These are phyloP conservation scores for Rhizopogon roseolus DNA, from an alignment of 768 basidiomycete species.

Conservation along the genomic window DNA sequence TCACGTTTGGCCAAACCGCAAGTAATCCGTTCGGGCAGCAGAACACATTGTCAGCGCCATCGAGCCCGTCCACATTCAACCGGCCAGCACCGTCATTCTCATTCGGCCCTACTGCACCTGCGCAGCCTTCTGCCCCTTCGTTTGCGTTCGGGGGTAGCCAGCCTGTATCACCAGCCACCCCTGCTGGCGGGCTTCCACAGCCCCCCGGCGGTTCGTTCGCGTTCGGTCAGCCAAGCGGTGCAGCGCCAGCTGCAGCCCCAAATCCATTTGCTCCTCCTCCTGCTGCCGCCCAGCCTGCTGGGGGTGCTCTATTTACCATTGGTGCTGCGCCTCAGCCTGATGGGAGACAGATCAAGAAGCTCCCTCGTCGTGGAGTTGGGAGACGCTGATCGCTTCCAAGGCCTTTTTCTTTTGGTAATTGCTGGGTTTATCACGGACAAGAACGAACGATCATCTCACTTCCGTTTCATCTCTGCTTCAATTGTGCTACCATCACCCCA, in stretches of 20 bases:
- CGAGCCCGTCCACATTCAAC: slow-evolving; percentile 55
- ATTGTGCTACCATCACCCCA: slow-evolving; percentile 9
- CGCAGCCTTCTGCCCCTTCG: slow-evolving; percentile 27
- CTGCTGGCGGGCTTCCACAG: slow-evolving; percentile 25
- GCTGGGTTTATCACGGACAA: neutral
- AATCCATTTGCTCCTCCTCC: slow-evolving; percentile 41
- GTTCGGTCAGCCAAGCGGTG: slow-evolving; percentile 34
- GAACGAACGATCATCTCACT: neutral
- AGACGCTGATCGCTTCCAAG: slow-evolving; percentile 15
- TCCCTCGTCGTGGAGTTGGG: slow-evolving; percentile 38
- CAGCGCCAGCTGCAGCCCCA: slow-evolving; percentile 34
- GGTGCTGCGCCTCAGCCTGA: slow-evolving; percentile 42
- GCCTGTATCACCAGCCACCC: slow-evolving; percentile 53
- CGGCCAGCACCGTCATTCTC: slow-evolving; percentile 39
- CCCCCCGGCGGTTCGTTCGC: slow-evolving; percentile 28
- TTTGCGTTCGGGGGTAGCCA: slow-evolving; percentile 55
- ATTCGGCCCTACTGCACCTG: slow-evolving; percentile 38
- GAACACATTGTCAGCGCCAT: slow-evolving; percentile 41
- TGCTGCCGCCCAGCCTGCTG: slow-evolving; percentile 24
- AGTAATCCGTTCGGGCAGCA: slow-evolving; percentile 39
- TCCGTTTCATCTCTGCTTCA: slow-evolving; percentile 4
- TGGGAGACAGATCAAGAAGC: slow-evolving; percentile 46
- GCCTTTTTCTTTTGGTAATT: slow-evolving; percentile 4
- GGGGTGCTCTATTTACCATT: slow-evolving; percentile 49
- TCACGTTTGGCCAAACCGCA: slow-evolving; percentile 40